Conservation (phyloP, 257 asterid genomes). For the Petrea volubilis region DNA sequence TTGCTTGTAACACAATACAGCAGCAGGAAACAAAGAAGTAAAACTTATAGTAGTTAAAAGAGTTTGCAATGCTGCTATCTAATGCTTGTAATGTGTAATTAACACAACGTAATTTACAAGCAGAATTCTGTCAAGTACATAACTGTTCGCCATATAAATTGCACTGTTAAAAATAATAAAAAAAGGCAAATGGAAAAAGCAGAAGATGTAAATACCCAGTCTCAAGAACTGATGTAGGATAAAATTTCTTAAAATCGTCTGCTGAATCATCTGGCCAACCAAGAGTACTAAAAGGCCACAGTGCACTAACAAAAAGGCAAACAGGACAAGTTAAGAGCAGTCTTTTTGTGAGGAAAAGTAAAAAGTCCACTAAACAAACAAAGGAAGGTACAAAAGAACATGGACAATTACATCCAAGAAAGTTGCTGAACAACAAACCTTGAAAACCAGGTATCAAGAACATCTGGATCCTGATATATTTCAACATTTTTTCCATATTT, state of each 20-base stretch:
- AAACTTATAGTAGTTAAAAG: background rate
- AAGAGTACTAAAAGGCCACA: slow-evolving; percentile 99
- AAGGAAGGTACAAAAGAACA: background rate
- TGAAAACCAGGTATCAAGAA: slow-evolving; percentile 99
- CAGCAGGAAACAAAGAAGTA: background rate
- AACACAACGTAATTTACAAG: background rate
- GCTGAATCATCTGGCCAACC: slow-evolving; percentile 96
- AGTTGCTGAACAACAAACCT: slow-evolving; percentile 50
- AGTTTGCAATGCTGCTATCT: slow-evolving; percentile 1
- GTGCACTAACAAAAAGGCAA: slow-evolving; percentile 53
- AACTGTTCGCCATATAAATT: background rate
- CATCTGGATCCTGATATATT: slow-evolving; percentile 97
- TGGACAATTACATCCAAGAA: slow-evolving; percentile 10
- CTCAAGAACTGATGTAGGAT: slow-evolving; percentile 96
- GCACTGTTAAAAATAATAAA: background rate
- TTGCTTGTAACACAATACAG: background rate
- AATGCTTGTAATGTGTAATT: slow-evolving; percentile 8
- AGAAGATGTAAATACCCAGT: slow-evolving; percentile 67
- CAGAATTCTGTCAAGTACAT: background rate
- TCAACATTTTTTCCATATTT: slow-evolving; percentile 78
- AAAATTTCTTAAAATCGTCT: slow-evolving; percentile 73
- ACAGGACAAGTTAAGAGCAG: slow-evolving; percentile 29
- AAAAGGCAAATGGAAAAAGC: slow-evolving; percentile 11
- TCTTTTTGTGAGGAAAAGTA: background rate
- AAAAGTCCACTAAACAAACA: slow-evolving; percentile 10